These are phyloP conservation scores for Talaromyces stipitatus DNA, from an alignment of 495 filamentous ascomycete genomes.

Conservation along the genomic window DNA sequence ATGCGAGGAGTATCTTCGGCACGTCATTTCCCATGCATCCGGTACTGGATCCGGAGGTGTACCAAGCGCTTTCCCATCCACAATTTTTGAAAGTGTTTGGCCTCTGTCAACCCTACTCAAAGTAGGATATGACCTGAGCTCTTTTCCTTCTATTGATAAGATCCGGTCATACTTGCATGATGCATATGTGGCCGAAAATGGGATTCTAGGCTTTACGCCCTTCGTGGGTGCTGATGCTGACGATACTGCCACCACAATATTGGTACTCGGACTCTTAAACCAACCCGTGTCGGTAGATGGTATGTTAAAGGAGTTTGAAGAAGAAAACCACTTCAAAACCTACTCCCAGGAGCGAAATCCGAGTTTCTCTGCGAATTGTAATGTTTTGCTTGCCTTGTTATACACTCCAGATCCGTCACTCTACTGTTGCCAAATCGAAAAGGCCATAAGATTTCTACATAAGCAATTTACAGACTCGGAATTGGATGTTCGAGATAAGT, in stretches of 20 bases:
- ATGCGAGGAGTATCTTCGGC: conserved; percentile 24
- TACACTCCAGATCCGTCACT: conserved; percentile 4
- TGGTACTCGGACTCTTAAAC: conserved; percentile 22
- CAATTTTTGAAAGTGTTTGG: conserved; percentile 35
- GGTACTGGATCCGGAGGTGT: conserved; percentile 23
- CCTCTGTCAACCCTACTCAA: conserved; percentile 12
- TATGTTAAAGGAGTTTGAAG: conserved; percentile 28
- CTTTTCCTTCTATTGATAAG: neutral
- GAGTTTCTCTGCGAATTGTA: conserved; percentile 37
- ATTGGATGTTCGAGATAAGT: neutral
- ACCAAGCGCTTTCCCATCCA: conserved; percentile 12
- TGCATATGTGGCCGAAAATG: conserved; percentile 6
- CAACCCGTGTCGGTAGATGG: conserved; percentile 11
- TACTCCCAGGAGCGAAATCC: conserved; percentile 29
- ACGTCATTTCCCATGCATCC: conserved; percentile 19
- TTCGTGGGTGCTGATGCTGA: conserved; percentile 37
- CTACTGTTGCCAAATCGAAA: conserved; percentile 13
- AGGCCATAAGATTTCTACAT: conserved; percentile 15
- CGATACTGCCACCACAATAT: conserved; percentile 38
- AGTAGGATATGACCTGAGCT: conserved; percentile 2
- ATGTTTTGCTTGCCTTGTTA: conserved; percentile 30
- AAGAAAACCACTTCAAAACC: conserved; percentile 27
- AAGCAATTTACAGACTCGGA: neutral
- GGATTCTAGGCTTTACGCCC: conserved; percentile 17
- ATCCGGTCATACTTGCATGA: neutral